Evolutionary conservation across 73 alveolate genomes (phyloP), one percentile per base, ranked within the genome.

Genomic region (Paramecium caudatum): DNA sequence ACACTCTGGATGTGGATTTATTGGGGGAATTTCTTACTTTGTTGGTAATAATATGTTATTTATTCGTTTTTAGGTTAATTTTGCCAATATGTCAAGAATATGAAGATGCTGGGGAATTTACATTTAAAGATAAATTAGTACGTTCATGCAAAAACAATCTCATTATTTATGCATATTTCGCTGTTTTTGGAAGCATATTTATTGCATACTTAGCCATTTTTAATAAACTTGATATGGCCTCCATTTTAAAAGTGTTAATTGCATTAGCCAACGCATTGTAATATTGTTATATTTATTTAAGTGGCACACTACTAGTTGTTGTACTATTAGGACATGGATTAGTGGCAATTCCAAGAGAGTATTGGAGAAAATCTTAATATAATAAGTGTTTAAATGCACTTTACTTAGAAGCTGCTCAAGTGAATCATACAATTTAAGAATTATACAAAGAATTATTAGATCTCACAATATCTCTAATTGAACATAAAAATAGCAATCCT

Each of bases 41-140:
- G 61, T 13, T 86, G 93, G 80, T 61, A 30, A 82, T 15, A 46
- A 47, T 45, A 1, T 9, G 13, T 7, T 34, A 82, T 46, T 48
- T 61, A 55, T 55, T 55, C 80, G 80, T 55, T 55, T n/a, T 55
- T 55, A 55, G 80, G 93, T 10, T 86, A 32, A 32, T 86, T 25
- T 41, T 86, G 16, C 93, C 93, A 5, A 39, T 86, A 33, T 63
- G 63, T n/a, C 39, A 86, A 15, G 93, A 86, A 10, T 86, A 55
- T 86, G 93, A 86, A 27, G 93, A 86, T 23, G 93, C 90, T 9
- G 93, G 93, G 5, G 93, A 86, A 25, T 86, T 86, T 32, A 86
- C 61, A 1, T 43, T 43, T 12, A 63, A 63, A 41, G 93, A 61
- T 23, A 86, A 63, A 49, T 34, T 86, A 17, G 45, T 46, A 43